Conservation (phyloP, 352 stramenopile genomes). For the Thalassiosira hispida region DNA sequence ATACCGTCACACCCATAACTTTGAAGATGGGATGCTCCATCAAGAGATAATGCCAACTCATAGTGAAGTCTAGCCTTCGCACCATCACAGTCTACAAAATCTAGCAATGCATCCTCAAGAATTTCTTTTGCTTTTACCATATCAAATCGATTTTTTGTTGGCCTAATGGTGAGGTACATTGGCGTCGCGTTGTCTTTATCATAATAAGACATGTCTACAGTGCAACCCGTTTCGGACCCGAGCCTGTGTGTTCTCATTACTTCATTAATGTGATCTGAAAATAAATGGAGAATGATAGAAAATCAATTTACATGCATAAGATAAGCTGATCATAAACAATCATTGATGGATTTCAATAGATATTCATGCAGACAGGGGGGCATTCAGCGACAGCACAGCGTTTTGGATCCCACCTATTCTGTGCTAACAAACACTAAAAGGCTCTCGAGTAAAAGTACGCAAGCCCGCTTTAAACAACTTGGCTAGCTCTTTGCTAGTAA, state of each 20-base stretch:
- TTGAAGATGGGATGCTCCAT: not conserved
- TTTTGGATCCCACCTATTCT: too few relatives aligned
- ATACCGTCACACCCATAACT: not conserved
- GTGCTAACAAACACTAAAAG: too few relatives aligned
- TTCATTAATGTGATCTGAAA: not conserved
- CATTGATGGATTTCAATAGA: too few relatives aligned
- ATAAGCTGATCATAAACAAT: too few relatives aligned
- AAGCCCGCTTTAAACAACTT: too few relatives aligned
- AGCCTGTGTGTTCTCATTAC: not conserved
- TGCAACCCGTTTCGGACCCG: not conserved
- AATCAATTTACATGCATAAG: too few relatives aligned
- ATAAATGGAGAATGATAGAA: too few relatives aligned
- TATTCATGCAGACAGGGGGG: too few relatives aligned
- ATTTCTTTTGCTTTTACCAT: not conserved
- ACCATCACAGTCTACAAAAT: not conserved
- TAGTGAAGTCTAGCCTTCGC: not conserved
- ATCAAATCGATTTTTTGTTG: not conserved
- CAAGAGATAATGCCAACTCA: constrained; percentile 3
- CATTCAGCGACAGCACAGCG: too few relatives aligned
- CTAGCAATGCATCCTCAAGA: not conserved
- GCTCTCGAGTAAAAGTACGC: too few relatives aligned
- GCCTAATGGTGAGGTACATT: not conserved
- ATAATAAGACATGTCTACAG: not conserved
- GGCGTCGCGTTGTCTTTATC: not conserved
- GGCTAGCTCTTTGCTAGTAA: too few relatives aligned